Evolutionary conservation across 1,284 basidiomycete genomes (phyloP).

Genomic region (Pseudozyma thailandica): DNA sequence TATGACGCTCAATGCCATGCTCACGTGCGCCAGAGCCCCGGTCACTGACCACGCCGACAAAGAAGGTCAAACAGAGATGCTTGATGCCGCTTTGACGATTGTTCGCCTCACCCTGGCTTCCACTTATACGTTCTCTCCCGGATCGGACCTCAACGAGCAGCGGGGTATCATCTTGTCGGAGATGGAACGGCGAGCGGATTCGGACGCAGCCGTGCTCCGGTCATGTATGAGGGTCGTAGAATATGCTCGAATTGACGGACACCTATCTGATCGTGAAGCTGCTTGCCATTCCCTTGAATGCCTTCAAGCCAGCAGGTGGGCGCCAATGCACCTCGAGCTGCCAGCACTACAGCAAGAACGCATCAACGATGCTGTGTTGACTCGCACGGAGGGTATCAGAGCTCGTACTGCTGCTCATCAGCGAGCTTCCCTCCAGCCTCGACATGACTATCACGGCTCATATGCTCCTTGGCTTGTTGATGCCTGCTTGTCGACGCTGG

Average conservation of each 20-base stretch:
- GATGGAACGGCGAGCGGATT: slow-evolving; percentile 36
- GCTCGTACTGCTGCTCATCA: slow-evolving; percentile 24
- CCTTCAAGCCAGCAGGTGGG: slow-evolving; percentile 33
- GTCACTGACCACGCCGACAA: neutral
- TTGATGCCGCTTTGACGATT: slow-evolving; percentile 35
- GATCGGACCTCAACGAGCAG: slow-evolving; percentile 20
- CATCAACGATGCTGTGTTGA: slow-evolving; percentile 1
- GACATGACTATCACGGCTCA: slow-evolving; percentile 20
- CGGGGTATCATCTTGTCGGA: slow-evolving; percentile 31
- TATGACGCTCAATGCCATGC: slow-evolving; percentile 36
- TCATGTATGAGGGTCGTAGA: slow-evolving; percentile 28
- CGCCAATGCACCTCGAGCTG: slow-evolving; percentile 25
- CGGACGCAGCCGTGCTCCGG: slow-evolving; percentile 34
- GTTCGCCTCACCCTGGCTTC: slow-evolving; percentile 36
- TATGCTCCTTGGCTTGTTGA: slow-evolving; percentile 38
- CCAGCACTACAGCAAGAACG: slow-evolving; percentile 12
- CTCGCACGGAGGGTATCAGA: slow-evolving; percentile 26
- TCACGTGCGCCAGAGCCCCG: slow-evolving; percentile 4
- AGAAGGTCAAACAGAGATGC: slow-evolving; percentile 24
- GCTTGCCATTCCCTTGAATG: slow-evolving; percentile 25
- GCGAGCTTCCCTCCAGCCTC: slow-evolving; percentile 7
- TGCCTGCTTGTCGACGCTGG: slow-evolving; percentile 21
- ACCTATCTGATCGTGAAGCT: slow-evolving; percentile 17
- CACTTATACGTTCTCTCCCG: slow-evolving; percentile 26
- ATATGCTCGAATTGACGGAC: slow-evolving; percentile 5